phyloP scores from a whole-genome alignment of 306 rosid genomes.

The Oemleria cerasiformis region DNA sequence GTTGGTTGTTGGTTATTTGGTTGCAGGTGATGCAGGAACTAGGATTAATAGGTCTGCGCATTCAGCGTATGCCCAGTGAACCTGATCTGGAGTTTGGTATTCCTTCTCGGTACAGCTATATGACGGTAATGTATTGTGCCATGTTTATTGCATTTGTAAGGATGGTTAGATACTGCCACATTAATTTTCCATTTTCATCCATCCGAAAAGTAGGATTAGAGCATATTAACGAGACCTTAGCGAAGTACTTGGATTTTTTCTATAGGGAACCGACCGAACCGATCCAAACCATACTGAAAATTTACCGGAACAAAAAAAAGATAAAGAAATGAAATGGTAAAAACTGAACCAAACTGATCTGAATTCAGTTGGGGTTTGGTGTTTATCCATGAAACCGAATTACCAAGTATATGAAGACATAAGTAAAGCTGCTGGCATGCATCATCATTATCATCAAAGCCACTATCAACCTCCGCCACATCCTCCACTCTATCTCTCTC shows the following conservation, averaged over 20 bases:
- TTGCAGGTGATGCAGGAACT: conserved; percentile 95
- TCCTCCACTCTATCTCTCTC: too few species aligned
- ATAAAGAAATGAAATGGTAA: too few species aligned
- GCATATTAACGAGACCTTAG: too few species aligned
- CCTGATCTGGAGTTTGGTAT: conserved; percentile 82
- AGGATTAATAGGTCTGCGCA: conserved; percentile 85
- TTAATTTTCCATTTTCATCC: neutral
- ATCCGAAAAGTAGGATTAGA: too few species aligned
- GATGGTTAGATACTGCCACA: neutral
- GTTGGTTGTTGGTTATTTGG: conserved; percentile 2
- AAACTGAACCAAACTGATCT: too few species aligned
- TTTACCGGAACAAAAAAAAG: too few species aligned
- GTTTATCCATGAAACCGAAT: too few species aligned
- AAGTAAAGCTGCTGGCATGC: conserved; percentile 97
- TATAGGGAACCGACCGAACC: too few species aligned
- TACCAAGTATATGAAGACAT: neutral
- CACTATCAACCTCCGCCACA: conserved; percentile 35
- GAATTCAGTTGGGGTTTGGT: too few species aligned
- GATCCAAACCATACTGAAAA: too few species aligned
- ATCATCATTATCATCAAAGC: conserved; percentile 64
- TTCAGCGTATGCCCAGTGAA: conserved; percentile 96
- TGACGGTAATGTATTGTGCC: conserved; percentile 62
- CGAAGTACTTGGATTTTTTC: too few species aligned
- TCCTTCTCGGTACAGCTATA: conserved; percentile 87
- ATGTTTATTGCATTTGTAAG: neutral